phyloP scores from a whole-genome alignment of 208 protist species.

The Trypanosoma platydactyli region DNA sequence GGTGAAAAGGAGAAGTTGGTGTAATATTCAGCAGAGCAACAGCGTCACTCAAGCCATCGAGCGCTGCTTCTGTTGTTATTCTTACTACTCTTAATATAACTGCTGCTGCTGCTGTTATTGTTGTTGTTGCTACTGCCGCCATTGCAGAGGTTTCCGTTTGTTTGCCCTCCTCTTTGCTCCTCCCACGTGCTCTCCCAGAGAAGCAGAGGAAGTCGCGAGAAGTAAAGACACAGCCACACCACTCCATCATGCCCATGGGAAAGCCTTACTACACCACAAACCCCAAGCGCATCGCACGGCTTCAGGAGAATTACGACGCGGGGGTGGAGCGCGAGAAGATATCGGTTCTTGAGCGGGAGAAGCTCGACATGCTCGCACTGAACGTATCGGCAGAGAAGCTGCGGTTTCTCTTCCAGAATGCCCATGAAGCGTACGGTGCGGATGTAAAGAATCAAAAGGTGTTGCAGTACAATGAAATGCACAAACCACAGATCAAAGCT shows the following conservation, averaged over 20 bases:
- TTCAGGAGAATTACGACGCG: slow-evolving; percentile 80
- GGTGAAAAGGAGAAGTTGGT: too few relatives aligned
- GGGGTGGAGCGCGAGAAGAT: slow-evolving; percentile 66
- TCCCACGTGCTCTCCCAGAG: neutral
- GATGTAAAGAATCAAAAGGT: slow-evolving; percentile 65
- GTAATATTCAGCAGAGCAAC: too few relatives aligned
- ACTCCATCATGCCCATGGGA: slow-evolving; percentile 50
- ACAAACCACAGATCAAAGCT: slow-evolving; percentile 20
- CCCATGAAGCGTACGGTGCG: slow-evolving; percentile 57
- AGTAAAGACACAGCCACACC: neutral
- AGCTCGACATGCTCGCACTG: slow-evolving; percentile 48
- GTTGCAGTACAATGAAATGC: slow-evolving; percentile 49
- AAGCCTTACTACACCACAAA: slow-evolving; percentile 66
- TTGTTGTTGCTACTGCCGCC: too few relatives aligned
- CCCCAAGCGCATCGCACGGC: slow-evolving; percentile 51
- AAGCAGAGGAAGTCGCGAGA: slow-evolving; percentile 6
- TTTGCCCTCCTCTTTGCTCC: neutral
- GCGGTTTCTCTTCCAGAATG: slow-evolving; percentile 77
- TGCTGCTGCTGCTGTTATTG: neutral
- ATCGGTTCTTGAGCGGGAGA: slow-evolving; percentile 46
- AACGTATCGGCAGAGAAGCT: slow-evolving; percentile 60
- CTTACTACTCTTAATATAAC: too few relatives aligned
- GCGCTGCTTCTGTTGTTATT: too few relatives aligned
- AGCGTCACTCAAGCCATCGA: too few relatives aligned
- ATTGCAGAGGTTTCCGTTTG: too few relatives aligned